Conservation (phyloP, 1,139 yeast genomes). For the Arxiozyma heterogenica region DNA sequence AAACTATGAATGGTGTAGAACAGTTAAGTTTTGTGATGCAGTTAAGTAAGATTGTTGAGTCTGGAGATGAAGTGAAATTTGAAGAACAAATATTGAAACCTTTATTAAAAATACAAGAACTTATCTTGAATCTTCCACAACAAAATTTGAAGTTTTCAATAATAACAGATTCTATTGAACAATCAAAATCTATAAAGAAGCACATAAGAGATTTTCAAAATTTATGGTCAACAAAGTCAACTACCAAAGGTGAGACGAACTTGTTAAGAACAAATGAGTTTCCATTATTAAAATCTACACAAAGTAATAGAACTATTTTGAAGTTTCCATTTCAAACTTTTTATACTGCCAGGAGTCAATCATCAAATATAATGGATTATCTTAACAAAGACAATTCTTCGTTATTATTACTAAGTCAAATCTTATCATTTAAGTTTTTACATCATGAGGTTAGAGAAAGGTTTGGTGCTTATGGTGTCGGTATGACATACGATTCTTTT, state of each 20-base stretch:
- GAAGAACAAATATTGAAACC: constrained; percentile 53
- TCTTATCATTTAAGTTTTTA: constrained; percentile 71
- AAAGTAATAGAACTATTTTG: constrained; percentile 34
- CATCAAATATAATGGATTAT: constrained; percentile 55
- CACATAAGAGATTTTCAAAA: constrained; percentile 25
- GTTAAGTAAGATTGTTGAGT: constrained; percentile 46
- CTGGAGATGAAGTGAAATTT: constrained; percentile 51
- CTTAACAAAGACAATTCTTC: constrained; percentile 71
- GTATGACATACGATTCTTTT: constrained; percentile 71
- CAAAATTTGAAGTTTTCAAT: constrained; percentile 45
- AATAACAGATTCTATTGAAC: constrained; percentile 45
- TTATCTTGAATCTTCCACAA: constrained; percentile 32
- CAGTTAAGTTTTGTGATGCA: constrained; percentile 66
- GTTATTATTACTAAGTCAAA: constrained; percentile 70
- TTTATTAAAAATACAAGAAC: constrained; percentile 45
- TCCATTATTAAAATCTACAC: constrained; percentile 7
- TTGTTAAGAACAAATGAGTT: constrained; percentile 3
- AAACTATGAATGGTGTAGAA: constrained; percentile 59
- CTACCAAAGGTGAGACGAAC: background rate
- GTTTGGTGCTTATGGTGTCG: constrained; percentile 98
- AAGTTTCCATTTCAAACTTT: constrained; percentile 84
- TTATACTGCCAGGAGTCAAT: constrained; percentile 58
- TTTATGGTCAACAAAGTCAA: background rate
- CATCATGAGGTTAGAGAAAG: constrained; percentile 89
- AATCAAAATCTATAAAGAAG: constrained; percentile 22